Evolutionary conservation across 202 grass and related monocot genomes (phyloP).

Genomic region (Cymbopogon flexuosus): DNA sequence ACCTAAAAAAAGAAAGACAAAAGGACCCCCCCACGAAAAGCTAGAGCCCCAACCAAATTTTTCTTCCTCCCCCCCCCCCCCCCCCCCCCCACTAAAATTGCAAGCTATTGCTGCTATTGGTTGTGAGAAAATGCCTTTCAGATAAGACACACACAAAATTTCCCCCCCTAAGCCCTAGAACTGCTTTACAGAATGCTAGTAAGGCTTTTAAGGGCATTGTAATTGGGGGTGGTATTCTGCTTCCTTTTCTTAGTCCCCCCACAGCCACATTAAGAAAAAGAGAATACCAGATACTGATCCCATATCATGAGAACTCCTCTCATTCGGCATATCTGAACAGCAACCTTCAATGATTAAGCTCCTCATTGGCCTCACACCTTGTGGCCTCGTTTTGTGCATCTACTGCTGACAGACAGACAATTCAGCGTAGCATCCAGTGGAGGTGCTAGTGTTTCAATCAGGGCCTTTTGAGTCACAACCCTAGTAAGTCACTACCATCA

Average conservation of each 20-base stretch:
- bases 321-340: conserved; percentile 54
- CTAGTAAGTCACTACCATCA: conserved; percentile 24
- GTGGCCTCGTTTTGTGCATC: conserved; percentile 30
- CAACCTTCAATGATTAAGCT: conserved; percentile 51
- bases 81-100: conserved; percentile 36
- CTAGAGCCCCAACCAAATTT: too few relatives aligned
- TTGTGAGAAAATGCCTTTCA: conserved; percentile 35
- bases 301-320: conserved; percentile 41
- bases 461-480: conserved; percentile 49
- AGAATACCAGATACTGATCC: conserved; percentile 29
- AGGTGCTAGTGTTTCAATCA: conserved; percentile 32
- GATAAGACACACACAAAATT: conserved; percentile 43
- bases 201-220: conserved; percentile 26
- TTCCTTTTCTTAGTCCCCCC: conserved; percentile 28
- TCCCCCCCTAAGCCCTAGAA: conserved; percentile 33
- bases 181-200: conserved; percentile 28
- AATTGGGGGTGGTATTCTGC: conserved; percentile 26
- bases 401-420: not conserved
- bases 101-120: conserved; percentile 33
- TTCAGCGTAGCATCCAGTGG: conserved; percentile 17
- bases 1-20: too few relatives aligned
- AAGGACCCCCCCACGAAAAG: too few relatives aligned
- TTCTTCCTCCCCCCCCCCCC: too few relatives aligned
- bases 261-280: conserved; percentile 24
- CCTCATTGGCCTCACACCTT: conserved; percentile 40